Conservation (phyloP, 1,284 basidiomycete species). For the Coniferiporia sulphurascens region DNA sequence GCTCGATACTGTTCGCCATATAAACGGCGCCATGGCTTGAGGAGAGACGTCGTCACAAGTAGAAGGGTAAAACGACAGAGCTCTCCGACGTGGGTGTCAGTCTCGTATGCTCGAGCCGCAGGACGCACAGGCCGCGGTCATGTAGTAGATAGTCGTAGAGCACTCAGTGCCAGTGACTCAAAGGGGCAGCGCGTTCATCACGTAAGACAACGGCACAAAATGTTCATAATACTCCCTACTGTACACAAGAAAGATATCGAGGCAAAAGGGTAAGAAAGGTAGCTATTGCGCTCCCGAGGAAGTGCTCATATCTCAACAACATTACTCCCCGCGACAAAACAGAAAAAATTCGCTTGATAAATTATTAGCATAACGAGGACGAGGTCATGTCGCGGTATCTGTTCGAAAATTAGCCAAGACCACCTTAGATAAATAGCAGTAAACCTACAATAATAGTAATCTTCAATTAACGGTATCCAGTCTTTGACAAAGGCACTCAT, state of each 20-base stretch:
- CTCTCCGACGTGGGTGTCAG: neutral
- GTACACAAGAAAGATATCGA: too few relatives aligned
- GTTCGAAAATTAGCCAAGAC: neutral
- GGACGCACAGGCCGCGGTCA: too few relatives aligned
- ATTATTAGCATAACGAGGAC: neutral
- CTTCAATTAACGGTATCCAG: slow-evolving; percentile 91
- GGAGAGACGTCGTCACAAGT: neutral
- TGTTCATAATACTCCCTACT: too few relatives aligned
- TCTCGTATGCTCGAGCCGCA: neutral
- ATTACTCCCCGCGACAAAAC: neutral
- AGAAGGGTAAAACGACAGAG: neutral
- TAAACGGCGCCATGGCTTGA: slow-evolving; percentile 34
- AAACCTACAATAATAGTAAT: slow-evolving; percentile 89
- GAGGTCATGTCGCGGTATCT: slow-evolving; percentile 38
- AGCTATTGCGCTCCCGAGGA: neutral
- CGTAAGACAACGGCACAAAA: too few relatives aligned
- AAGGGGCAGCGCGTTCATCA: too few relatives aligned
- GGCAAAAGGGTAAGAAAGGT: neutral
- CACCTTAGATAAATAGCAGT: neutral
- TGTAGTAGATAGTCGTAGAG: too few relatives aligned
- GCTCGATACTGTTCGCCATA: slow-evolving; percentile 63
- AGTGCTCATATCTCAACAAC: neutral
- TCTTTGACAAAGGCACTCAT: slow-evolving; percentile 77
- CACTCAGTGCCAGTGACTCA: too few relatives aligned
- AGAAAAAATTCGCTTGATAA: neutral